Base-by-base conservation (phyloP, 2,329 filamentous ascomycete species). In the Tympanopsis confertula region DNA sequence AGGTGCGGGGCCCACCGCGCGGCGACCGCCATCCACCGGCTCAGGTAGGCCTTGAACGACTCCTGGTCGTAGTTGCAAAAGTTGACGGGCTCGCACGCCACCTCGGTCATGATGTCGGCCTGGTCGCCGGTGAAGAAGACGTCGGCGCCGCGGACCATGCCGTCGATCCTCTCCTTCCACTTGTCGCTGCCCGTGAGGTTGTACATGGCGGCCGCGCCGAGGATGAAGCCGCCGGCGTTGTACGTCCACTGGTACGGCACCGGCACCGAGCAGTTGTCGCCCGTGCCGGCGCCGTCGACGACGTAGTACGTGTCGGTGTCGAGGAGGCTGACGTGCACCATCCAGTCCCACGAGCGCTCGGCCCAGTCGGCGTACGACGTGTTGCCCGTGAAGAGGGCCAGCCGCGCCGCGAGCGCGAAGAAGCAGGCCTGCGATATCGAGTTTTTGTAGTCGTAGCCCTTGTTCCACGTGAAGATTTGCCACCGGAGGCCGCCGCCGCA, bases 401-500 rank as follows among this genome's bases (percentile, higher is more conserved):
- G 65, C 2, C 84, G 74, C 1, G 83, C 75, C 13, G 67, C 73
- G 12, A 78, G 57, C 38, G 74, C 72, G 51, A 78, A 78, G 56
- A 78, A 77, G 42, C 70, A 73, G 2, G 70, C 74, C 45, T 77
- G 73, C 0, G 73, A 76, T 41, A 78, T 76, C 2, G 73, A 68
- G 42, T 78, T 78, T 50, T 78, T 91, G 68, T 89, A 87, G 48
- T 81, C 71, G 58, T 80, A 94, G 13, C 86, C 87, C 29, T 71
- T 76, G 52, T 93, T 91, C 65, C 84, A 87, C 1, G 73, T 68
- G 53, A 83, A 89, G 35, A 94, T 86, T 59, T 94, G 86, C 84
- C 84, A 89, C 43, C 82, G 73, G 37, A 91, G 56, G 4, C 86
- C 86, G 29, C 86, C 86, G n/a, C 66, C 68, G 47, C 86, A 93